Evolutionary conservation across 768 basidiomycete species (phyloP), one percentile per base, ranked within the genome.

Genomic region (Macrolepiota fuliginosa): DNA sequence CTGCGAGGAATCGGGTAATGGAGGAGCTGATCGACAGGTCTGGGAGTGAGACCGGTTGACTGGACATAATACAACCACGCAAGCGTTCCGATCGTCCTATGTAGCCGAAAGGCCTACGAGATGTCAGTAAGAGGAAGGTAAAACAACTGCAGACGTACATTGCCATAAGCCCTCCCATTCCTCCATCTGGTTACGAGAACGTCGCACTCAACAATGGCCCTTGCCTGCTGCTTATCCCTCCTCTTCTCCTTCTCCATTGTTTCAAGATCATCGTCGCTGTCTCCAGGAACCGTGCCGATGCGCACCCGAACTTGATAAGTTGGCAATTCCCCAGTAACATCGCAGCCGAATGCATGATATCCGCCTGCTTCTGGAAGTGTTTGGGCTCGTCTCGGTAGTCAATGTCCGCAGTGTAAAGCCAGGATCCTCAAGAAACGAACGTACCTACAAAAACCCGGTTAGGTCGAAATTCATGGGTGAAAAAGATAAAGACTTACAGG

Each of bases 11-110:
- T 78, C 0, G 94, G 95, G 69, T 92, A 96, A 76, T 95, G 94
- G 7, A 95, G 74, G 1, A 96, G 78, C 49, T 91, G 89, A 60
- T 90, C 86, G 37, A 85, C 79, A 0, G 94, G 91, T 4, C 83
- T 75, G 9, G 84, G 77, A 3, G 91, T 68, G 0, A 81, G 73
- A 2, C 88, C 87, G 0, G 81, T 82, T 0, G 85, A 80, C 62
- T 92, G 82, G 5, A 92, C 88, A 68, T 89, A 85, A 71, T 92
- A 92, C 12, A 96, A 67, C 95, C 94, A 97, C 0, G 85, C 78
- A 2, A 96, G 77, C 0, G 88, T 92, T 0, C 90, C 95, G 19
- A 98, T 84, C 4, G 83, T 83, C 70, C 88, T 87, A 15, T 73
- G 68, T 3, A 66, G 65, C 27, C 78, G 76, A 22, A 84, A 80